Evolutionary conservation across 2,329 filamentous ascomycete species (phyloP), one percentile per base, ranked within the genome.

Genomic region (Epichloe typhina): DNA sequence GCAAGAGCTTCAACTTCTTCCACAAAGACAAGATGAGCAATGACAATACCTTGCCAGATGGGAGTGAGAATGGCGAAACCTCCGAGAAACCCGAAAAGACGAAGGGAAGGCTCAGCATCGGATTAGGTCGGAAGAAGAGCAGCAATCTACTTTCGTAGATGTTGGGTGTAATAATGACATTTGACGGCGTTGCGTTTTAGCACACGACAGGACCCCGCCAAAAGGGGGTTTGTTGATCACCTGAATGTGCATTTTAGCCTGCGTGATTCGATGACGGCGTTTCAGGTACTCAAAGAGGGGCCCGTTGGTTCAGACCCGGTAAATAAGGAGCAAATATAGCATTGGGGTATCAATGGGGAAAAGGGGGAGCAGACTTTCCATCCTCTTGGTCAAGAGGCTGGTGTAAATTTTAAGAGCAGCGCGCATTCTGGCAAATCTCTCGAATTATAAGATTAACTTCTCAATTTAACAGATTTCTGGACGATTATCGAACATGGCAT

Each of bases 111-210:
- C 85, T 88, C 58, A 84, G 75, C 58, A 80, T 82, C 57, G 71
- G 77, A 52, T 60, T 88, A 12, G 82, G 84, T 4, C 72, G 80
- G 61, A 89, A 88, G 72, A 88, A 86, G 75, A 84, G 79, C 64
- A 76, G 72, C 54, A 70, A 72, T 54, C 61, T 68, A 42, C 58
- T 69, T 19, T 62, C 64, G 53, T 47, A 37, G 17, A 40, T 12
- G 33, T 19, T 17, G 46, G 50, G 51, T 52, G 37, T 44, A 52
- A 37, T 46, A 37, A 51, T 49, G 52, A 50, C 52, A 53, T 51
- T 53, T 50, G 50, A 50, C 50, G 53, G 43, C 46, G 42, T 49
- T 41, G 7, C n/a, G 35, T 5, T 37, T 37, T 19, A 46, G 9
- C 31, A 21, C 17, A 21, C 17, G 4, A 37, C 31, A 37, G 15